Percentiles rank a stretch among this genome's conserved stretches.
Evolutionary conservation across 2,329 filamentous ascomycete species (phyloP).

Genomic region (Sporothrix pseudoabietina): DNA sequence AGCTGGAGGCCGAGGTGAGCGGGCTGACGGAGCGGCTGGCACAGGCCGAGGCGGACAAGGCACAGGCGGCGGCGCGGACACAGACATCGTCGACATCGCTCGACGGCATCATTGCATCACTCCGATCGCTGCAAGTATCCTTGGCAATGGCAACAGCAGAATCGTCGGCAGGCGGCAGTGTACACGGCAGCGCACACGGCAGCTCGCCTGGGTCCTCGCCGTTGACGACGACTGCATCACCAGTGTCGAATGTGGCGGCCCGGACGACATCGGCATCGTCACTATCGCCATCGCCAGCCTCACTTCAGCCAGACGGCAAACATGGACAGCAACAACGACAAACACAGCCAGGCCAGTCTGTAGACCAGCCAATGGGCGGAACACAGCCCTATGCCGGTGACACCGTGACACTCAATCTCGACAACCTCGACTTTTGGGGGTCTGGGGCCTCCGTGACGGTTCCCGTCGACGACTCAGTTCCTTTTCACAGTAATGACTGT

Average conservation of each 20-base stretch:
- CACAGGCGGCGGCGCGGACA: constrained; percentile 22
- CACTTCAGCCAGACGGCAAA: background rate
- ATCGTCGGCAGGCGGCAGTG: background rate
- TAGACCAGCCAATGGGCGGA: constrained; percentile 13
- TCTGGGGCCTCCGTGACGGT: constrained; percentile 16
- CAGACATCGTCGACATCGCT: constrained; percentile 27
- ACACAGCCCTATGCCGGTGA: background rate
- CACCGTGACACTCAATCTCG: background rate
- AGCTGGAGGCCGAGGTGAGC: constrained; percentile 30
- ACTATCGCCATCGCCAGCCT: constrained; percentile 3
- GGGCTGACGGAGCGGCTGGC: constrained; percentile 25
- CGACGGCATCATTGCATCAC: constrained; percentile 24
- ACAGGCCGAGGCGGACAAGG: constrained; percentile 28
- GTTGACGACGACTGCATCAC: background rate
- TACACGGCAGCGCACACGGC: constrained; percentile 6
- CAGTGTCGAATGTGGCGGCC: background rate
- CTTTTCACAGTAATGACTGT: constrained; percentile 22
- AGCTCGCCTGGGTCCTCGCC: constrained; percentile 21
- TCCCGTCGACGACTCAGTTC: background rate
- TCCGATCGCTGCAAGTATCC: constrained; percentile 28
- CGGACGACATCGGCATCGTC: constrained; percentile 12
- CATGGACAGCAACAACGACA: background rate
- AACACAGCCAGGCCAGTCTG: background rate
- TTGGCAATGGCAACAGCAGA: constrained; percentile 19
- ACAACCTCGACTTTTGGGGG: constrained; percentile 23